Base-by-base conservation (phyloP, 1,284 basidiomycete genomes). In the Chalciporus piperatoides region DNA sequence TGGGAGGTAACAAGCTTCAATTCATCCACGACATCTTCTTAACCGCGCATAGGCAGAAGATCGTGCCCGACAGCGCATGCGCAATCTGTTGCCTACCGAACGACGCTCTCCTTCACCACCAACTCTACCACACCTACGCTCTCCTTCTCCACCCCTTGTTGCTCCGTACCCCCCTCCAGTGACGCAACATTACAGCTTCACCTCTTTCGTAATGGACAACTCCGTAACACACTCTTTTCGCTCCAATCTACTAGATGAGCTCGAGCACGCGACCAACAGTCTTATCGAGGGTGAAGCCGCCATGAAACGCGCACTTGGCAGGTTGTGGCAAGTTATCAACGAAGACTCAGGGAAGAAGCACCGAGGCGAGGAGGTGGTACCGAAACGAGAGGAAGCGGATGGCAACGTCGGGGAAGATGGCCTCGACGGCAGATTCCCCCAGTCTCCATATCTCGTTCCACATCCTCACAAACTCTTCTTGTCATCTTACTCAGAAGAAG, bases 171-270 rank as follows among this genome's bases (percentile, higher is more conserved):
- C 82, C 24, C 72, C 79, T 23, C 84, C 86, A 15, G 74, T 72
- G 21, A 65, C 74, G 7, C 78, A 84, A 49, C 86, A 90, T 60
- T 72, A 82, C 47, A 84, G 77, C 53, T 90, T 85, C 66, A 77
- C 86, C n/a, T 86, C 88, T 0, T 88, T 89, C 59, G 85, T 91
- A 17, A 78, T 91, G 75, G 88, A 91, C 65, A 86, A 84, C 54
- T 77, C 86, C 10, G 80, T 86, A n/a, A 88, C 85, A 14, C 86
- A 87, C 63, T 81, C 87, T 3, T 91, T 89, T 66, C 83, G 88
- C 28, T 87, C 88, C 24, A 75, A 73, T 44, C 69, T 89, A 39
- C 68, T 90, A n/a, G 80, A 84, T 53, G 87, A 90, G 59, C 73
- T 91, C 14, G 86, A 90, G 60, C 72, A 82, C 48, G 81, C 86